These are phyloP conservation scores for Cordyceps pruinosa DNA, from an alignment of 2,329 filamentous ascomycete species.

Conservation along the genomic window DNA sequence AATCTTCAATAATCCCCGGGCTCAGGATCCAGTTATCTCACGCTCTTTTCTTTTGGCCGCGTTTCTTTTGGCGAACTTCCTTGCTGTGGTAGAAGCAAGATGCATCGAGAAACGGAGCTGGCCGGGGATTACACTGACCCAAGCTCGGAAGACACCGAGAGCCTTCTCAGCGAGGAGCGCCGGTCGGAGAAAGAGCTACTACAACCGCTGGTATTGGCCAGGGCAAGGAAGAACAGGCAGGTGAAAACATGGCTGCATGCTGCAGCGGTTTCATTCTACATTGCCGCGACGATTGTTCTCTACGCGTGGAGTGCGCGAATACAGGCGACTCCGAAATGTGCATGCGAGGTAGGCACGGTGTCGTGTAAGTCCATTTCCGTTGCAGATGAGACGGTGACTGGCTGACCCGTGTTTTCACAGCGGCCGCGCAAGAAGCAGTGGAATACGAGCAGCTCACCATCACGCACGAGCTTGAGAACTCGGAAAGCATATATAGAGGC, in stretches of 20 bases:
- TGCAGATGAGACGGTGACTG: not conserved
- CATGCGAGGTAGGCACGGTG: not conserved
- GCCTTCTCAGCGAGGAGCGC: not conserved
- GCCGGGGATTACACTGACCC: too few relatives aligned
- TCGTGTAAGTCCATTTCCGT: not conserved
- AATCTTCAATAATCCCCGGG: too few relatives aligned
- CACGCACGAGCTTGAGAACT: slow-evolving; percentile 3
- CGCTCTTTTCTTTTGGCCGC: too few relatives aligned
- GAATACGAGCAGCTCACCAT: slow-evolving; percentile 5
- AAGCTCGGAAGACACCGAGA: slow-evolving; percentile 1
- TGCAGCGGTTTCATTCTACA: slow-evolving; percentile 1
- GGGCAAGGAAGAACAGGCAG: not conserved
- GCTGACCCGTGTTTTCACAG: not conserved
- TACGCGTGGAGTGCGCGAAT: slow-evolving; percentile 4
- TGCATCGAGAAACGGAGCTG: too few relatives aligned
- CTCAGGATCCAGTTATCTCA: too few relatives aligned
- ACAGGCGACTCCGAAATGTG: not conserved
- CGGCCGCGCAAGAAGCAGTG: slow-evolving; percentile 5
- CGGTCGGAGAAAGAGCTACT: not conserved
- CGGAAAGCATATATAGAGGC: slow-evolving; percentile 5
- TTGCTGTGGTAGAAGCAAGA: not conserved
- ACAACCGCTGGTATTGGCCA: not conserved
- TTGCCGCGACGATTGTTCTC: not conserved
- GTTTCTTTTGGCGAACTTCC: too few relatives aligned
- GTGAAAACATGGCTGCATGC: slow-evolving; percentile 2